Evolutionary conservation across 2,329 filamentous ascomycete species (phyloP).

Genomic region (Exophiala calicioides): DNA sequence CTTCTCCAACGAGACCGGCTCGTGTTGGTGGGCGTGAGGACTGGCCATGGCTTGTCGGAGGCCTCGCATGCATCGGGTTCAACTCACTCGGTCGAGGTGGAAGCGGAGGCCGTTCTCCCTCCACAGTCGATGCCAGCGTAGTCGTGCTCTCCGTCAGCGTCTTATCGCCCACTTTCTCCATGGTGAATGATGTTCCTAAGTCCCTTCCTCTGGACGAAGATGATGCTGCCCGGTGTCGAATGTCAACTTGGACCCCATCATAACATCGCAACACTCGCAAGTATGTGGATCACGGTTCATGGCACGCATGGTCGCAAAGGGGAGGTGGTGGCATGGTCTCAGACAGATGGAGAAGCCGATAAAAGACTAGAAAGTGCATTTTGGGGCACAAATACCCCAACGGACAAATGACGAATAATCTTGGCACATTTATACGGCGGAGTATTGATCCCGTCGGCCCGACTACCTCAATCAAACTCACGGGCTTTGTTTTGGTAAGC

Average conservation of each 20-base stretch:
- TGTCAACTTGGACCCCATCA: slow-evolving; percentile 16
- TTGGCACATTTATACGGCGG: no score
- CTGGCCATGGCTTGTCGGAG: slow-evolving; percentile 24
- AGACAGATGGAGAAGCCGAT: no score
- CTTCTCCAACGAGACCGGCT: slow-evolving; percentile 56
- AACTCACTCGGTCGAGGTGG: slow-evolving; percentile 46
- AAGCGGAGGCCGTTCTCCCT: slow-evolving; percentile 46
- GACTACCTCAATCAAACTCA: no score
- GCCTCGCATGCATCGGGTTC: slow-evolving; percentile 33
- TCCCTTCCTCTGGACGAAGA: slow-evolving; percentile 7
- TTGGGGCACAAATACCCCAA: no score
- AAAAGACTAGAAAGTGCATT: no score
- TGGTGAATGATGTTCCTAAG: neutral
- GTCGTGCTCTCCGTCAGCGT: neutral
- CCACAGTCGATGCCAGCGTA: slow-evolving; percentile 24
- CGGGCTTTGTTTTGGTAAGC: no score
- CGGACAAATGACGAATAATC: no score
- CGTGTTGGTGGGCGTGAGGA: slow-evolving; percentile 38
- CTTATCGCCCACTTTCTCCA: slow-evolving; percentile 4
- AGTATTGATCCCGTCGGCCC: no score
- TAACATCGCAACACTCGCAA: slow-evolving; percentile 16
- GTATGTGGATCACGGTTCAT: slow-evolving; percentile 10
- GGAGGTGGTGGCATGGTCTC: neutral
- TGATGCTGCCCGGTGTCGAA: slow-evolving; percentile 10
- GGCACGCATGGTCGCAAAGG: slow-evolving; percentile 10